Evolutionary conservation across 805 yeast genomes (phyloP), one percentile per base, ranked within the genome.

Genomic region (Sugiyamaella smithiae): DNA sequence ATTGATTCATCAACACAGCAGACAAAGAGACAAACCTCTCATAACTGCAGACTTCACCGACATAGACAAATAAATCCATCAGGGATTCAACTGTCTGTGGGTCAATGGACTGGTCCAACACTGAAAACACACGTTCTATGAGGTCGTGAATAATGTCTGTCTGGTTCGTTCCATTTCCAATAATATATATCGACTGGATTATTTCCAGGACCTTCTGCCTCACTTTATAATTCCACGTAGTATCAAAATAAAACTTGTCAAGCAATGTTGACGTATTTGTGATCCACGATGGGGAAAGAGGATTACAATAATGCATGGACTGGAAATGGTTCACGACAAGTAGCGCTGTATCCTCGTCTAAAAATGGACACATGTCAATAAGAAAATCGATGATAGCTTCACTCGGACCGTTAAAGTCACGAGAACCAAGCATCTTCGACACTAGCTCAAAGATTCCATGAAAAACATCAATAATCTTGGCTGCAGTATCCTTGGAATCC

Each of bases 251-350:
- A 57, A 77, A 81, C 5, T 69, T 66, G n/a, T 69, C 65, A 29
- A 82, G 61, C 1, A 84, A 55, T 25, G 65, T 62, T 5, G 63
- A 61, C 35, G 78, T 66, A 53, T 78, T 77, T 1, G 64, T 69
- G 41, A 66, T 65, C 86, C 89, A 84, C 6, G 70, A 62, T 0
- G 74, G 67, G 25, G 75, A 64, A 4, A 81, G 60, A 8, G 80
- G 76, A 2, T 81, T 71, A 58, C 90, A 84, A 25, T 74, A 58
- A 46, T 75, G 72, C 45, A 77, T 77, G 9, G 70, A 67, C 3
- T 67, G 64, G 59, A 78, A 82, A 55, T 67, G 74, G 2, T 68
- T 63, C 23, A 84, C 60, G 2, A 85, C 72, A 45, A 68, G 71
- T 4, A 63, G 54, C n/a, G 75, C 69, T 8, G 67, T 66, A 2